Conservation (phyloP, 1,284 basidiomycete species). For the Trichosporon sp. region DNA sequence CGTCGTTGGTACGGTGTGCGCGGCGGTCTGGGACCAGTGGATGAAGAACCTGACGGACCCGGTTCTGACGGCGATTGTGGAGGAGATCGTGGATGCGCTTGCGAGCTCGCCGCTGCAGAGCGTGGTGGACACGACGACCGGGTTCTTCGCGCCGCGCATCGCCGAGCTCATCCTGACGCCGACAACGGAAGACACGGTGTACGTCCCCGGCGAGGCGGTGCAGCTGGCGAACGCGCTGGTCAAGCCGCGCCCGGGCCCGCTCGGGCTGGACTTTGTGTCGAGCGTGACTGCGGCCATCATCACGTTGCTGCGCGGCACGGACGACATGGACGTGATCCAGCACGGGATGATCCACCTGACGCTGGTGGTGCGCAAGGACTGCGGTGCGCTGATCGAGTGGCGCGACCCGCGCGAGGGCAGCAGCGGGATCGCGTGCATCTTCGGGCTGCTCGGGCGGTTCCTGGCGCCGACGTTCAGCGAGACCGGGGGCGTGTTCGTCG, state of each 20-base stretch:
- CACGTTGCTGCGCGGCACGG: slow-evolving; percentile 60
- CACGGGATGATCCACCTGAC: slow-evolving; percentile 79
- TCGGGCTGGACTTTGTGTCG: slow-evolving; percentile 72
- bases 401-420: slow-evolving; percentile 58
- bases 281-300: slow-evolving; percentile 71
- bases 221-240: slow-evolving; percentile 71
- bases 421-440: slow-evolving; percentile 67
- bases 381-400: slow-evolving; percentile 72
- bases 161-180: slow-evolving; percentile 60
- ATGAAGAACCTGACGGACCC: slow-evolving; percentile 84
- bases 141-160: slow-evolving; percentile 67
- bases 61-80: slow-evolving; percentile 77
- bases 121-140: slow-evolving; percentile 56
- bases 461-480: slow-evolving; percentile 62
- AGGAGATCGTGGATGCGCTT: slow-evolving; percentile 72
- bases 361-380: slow-evolving; percentile 78
- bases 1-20: slow-evolving; percentile 61
- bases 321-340: slow-evolving; percentile 80
- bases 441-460: slow-evolving; percentile 69
- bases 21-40: slow-evolving; percentile 72
- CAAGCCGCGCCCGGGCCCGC: slow-evolving; percentile 58
- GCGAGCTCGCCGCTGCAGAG: slow-evolving; percentile 53
- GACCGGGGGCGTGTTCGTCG: slow-evolving; percentile 84
- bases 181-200: slow-evolving; percentile 62
- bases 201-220: slow-evolving; percentile 67